Conservation (phyloP, 306 rosid genomes). For the Lotus japonicus region DNA sequence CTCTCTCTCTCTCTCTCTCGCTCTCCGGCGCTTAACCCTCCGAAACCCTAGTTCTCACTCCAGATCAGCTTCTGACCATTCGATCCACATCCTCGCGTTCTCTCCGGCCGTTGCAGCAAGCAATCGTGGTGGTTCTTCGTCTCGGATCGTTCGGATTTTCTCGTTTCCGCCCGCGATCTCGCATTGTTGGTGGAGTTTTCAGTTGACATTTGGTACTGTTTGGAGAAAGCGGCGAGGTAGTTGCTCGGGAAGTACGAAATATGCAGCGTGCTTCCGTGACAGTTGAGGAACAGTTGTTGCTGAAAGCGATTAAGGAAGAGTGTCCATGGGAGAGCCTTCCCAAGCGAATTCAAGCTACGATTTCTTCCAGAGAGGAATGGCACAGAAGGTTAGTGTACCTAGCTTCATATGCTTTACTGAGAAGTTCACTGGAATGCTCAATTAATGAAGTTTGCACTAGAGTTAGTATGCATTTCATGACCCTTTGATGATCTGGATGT, state of each 20-base stretch:
- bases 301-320: conserved; percentile 82
- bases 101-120: neutral
- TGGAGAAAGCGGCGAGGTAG: conserved; percentile 14
- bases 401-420: neutral
- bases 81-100: neutral
- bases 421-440: neutral
- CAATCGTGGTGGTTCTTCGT: neutral
- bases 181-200: neutral
- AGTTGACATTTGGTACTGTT: conserved; percentile 7
- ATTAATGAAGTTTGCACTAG: neutral
- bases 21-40: neutral
- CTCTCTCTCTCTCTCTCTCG: neutral
- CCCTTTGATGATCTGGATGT: neutral
- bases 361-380: conserved; percentile 92
- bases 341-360: conserved; percentile 68
- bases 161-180: neutral
- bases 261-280: conserved; percentile 74
- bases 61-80: conserved; percentile 10
- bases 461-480: neutral
- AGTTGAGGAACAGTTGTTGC: conserved; percentile 73
- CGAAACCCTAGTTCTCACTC: conserved; percentile 15
- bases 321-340: conserved; percentile 93
- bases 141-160: conserved; percentile 1
- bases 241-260: conserved; percentile 31
- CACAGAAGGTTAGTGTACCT: conserved; percentile 58